phyloP scores from a whole-genome alignment of 2,329 filamentous ascomycete genomes.

The Chalara sp. region DNA sequence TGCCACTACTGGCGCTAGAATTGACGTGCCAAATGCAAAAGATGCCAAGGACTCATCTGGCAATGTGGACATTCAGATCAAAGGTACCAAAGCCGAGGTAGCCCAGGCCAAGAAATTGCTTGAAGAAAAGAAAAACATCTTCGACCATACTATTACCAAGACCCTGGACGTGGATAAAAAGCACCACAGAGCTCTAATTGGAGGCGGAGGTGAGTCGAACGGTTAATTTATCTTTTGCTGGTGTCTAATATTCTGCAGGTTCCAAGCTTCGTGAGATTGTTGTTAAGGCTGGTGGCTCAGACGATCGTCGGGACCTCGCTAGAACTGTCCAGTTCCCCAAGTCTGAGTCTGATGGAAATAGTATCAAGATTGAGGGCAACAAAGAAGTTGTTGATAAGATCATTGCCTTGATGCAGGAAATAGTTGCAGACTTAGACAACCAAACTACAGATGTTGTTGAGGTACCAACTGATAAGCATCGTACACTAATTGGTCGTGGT shows the following conservation, averaged over 20 bases:
- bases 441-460: slow-evolving; percentile 75
- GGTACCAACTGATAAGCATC: slow-evolving; percentile 83
- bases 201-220: slow-evolving; percentile 65
- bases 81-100: slow-evolving; percentile 87
- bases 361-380: slow-evolving; percentile 83
- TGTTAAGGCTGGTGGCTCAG: slow-evolving; percentile 78
- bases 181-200: slow-evolving; percentile 85
- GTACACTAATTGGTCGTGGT: slow-evolving; percentile 83
- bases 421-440: slow-evolving; percentile 77
- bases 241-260: slow-evolving; percentile 41
- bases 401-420: slow-evolving; percentile 69
- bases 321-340: slow-evolving; percentile 94
- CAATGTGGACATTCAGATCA: slow-evolving; percentile 80
- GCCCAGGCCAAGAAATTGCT: slow-evolving; percentile 86
- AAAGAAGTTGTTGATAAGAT: slow-evolving; percentile 84
- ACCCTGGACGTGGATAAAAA: slow-evolving; percentile 90
- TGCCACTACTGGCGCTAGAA: slow-evolving; percentile 75
- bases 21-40: slow-evolving; percentile 80
- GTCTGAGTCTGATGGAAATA: slow-evolving; percentile 72
- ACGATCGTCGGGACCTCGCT: slow-evolving; percentile 75
- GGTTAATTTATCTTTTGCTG: background rate
- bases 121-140: slow-evolving; percentile 77
- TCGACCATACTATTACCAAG: slow-evolving; percentile 82
- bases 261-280: slow-evolving; percentile 83
- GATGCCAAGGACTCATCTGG: slow-evolving; percentile 60